Evolutionary conservation across 2,329 filamentous ascomycete genomes (phyloP), one percentile per base, ranked within the genome.

Genomic region (Herpotrichia juniperi): DNA sequence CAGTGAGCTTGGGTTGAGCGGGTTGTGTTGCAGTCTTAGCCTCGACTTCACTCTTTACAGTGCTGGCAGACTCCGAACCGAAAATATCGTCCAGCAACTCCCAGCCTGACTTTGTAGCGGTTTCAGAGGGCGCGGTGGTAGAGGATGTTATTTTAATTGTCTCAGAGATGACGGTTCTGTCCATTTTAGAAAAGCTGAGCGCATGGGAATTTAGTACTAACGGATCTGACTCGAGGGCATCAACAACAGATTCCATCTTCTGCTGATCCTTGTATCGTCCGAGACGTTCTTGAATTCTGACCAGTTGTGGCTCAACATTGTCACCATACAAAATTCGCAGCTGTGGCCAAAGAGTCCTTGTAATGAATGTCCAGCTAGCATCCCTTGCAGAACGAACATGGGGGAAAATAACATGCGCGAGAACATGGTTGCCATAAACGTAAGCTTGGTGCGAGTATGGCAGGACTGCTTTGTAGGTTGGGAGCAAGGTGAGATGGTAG

Each of bases 261-360:
- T 84, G 85, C 17, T 84, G 84, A 62, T 83, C 81, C 58, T 81
- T 87, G 74, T 92, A 90, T 42, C 89, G 82, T 34, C 92, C 93
- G 10, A 99, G 83, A 40, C 93, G 87, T 76, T 97, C 89, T 11
- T 91, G 90, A 65, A 99, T 97, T 64, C 92, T 91, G 50, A 93
- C 84, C 12, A 99, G 82, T 74, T 99, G 96, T 12, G 96, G 96
- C 76, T 97, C 93, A 3, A 99, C 93, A 63, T 96, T 96, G 67
- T 96, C 87, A 10, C 87, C 84, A 67, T 97, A 97, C 4, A 97
- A 77, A 12, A 89, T 82, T 22, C 89, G 86, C 10, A 97, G 57
- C 58, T 89, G 87, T 1, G 93, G 93, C 88, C 90, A 94, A 14
- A 97, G 78, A 1, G 86, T 87, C 42, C 85, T 84, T 51, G 91